Conservation (phyloP, 306 rosid species). For the Vigna hirtella region DNA sequence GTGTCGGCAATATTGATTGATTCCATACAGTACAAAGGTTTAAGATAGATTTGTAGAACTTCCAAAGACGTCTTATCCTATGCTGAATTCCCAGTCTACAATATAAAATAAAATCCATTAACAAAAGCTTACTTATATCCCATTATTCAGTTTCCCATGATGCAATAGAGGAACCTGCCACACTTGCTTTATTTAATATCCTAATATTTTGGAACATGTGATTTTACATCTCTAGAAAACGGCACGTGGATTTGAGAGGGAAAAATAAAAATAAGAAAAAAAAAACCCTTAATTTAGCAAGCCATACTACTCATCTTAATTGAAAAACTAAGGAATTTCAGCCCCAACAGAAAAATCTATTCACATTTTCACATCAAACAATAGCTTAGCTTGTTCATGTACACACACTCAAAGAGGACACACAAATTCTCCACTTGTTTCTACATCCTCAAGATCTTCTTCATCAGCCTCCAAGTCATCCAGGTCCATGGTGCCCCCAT, state of each 20-base stretch:
- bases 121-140: not conserved
- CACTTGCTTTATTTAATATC: slow-evolving; percentile 30
- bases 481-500: slow-evolving; percentile 71
- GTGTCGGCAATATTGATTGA: slow-evolving; percentile 2
- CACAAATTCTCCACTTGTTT: slow-evolving; percentile 72
- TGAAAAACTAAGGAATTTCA: slow-evolving; percentile 24
- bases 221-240: slow-evolving; percentile 2
- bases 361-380: slow-evolving; percentile 10
- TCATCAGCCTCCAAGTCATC: slow-evolving; percentile 75
- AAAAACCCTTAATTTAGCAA: not conserved
- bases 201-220: slow-evolving; percentile 29
- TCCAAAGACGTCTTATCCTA: not conserved
- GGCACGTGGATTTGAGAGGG: slow-evolving; percentile 1
- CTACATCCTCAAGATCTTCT: slow-evolving; percentile 69
- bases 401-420: slow-evolving; percentile 52
- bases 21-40: not conserved
- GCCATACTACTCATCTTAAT: slow-evolving; percentile 30
- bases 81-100: slow-evolving; percentile 26
- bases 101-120: not conserved
- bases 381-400: slow-evolving; percentile 36
- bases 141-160: not conserved
- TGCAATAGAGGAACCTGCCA: slow-evolving; percentile 19
- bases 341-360: slow-evolving; percentile 24
- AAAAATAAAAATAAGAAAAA: not conserved
- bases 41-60: not conserved